Base-by-base conservation (phyloP, 2,329 filamentous ascomycete species). In the Aspergillus novoparasiticus region DNA sequence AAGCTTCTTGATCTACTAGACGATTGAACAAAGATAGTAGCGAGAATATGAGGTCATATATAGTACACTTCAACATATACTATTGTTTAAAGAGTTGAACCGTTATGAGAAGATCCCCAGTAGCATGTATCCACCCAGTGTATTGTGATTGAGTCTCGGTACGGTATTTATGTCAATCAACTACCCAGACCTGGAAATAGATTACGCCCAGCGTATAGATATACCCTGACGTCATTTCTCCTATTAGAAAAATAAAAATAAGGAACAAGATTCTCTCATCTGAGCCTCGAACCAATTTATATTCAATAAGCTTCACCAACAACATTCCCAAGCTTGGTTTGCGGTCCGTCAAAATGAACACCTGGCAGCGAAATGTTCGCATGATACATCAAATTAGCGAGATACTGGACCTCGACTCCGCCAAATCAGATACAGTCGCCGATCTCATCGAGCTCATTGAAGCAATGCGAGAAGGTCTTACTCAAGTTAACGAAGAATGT, bases 341-440 rank as follows among this genome's bases (percentile, higher is more conserved):
- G 9, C 23, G 1, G n/a, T 41, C 10, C 21, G 32, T 16, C 45
- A 34, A 36, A 10, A 72, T 73, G 71, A 67, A 71, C 21, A 55
- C 56, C 53, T 70, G 69, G 63, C 69, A 73, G 53, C 70, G 68
- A 19, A 72, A 69, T 55, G 66, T 69, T 43, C 71, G 71, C 12
- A 65, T 72, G 56, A 69, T 74, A 50, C 72, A 73, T 60, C 69
- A 72, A 41, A 67, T 74, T 36, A 64, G 69, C 51, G 72, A 74
- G 58, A 70, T 73, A 45, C 62, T 74, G 21, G 71, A 74, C 41
- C 65, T 74, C 34, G 72, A 73, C 62, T 66, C 68, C 6, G 43
- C 63, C 23, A 67, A 71, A 57, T 71, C 68, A 59, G 66, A 71
- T 50, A 66, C 59, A 56, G 66, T 73, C 23, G 62, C 68, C 54